Evolutionary conservation across 148 eudicot genomes (phyloP).

Genomic region (Spergularia bocconei): DNA sequence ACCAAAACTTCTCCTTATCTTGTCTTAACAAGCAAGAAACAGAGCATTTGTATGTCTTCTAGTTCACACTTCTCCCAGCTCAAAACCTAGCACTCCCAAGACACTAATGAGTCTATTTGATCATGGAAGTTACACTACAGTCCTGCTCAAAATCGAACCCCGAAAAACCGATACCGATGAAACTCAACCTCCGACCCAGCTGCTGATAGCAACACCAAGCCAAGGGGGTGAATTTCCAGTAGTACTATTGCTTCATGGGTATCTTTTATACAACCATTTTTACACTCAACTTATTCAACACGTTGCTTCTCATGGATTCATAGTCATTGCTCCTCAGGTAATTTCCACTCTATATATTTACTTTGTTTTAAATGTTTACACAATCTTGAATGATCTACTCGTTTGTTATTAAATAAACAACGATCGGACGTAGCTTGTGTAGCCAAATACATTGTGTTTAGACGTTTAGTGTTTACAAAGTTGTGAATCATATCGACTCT

Average conservation of each 20-base stretch:
- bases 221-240: slow-evolving; percentile 48
- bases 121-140: slow-evolving; percentile 37
- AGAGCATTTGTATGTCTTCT: background rate
- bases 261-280: slow-evolving; percentile 54
- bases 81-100: background rate
- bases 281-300: slow-evolving; percentile 69
- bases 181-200: slow-evolving; percentile 47
- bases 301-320: slow-evolving; percentile 78
- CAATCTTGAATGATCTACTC: no score
- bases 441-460: no score
- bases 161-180: background rate
- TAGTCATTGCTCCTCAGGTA: slow-evolving; percentile 87
- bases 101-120: slow-evolving; percentile 35
- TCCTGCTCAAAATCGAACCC: slow-evolving; percentile 32
- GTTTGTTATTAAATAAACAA: no score
- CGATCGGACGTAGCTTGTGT: no score
- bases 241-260: slow-evolving; percentile 64
- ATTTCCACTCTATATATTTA: background rate
- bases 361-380: background rate
- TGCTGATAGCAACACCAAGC: slow-evolving; percentile 48
- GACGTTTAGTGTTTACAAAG: no score
- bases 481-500: no score
- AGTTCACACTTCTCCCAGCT: background rate
- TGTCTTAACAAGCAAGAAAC: no score
- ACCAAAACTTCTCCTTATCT: no score